Conservation (phyloP, 129 eudicot species). For the Cynara cardunculus region DNA sequence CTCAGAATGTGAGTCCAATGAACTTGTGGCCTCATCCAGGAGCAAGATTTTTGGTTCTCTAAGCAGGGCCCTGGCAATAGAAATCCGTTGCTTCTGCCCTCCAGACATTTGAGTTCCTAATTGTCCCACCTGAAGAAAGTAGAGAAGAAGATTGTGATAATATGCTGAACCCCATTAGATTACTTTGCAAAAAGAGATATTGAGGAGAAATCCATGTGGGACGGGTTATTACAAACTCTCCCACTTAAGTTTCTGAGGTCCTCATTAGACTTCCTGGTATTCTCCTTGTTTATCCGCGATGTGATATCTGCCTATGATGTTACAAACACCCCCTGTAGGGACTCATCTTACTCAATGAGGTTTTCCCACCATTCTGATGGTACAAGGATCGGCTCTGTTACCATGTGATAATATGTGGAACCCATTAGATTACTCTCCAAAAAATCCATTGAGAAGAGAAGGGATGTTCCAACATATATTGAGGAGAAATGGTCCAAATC, state of each 20-base stretch:
- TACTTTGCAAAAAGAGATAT: neutral
- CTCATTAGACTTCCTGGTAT: no score
- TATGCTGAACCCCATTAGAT: neutral
- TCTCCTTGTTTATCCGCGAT: no score
- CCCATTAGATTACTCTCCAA: neutral
- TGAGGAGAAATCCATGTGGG: neutral
- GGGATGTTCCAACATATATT: neutral
- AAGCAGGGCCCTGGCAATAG: constrained; percentile 39
- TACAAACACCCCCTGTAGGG: no score
- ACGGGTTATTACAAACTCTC: no score
- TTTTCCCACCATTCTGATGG: no score
- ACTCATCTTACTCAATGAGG: no score
- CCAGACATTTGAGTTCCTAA: constrained; percentile 45
- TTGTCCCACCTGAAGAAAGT: constrained; percentile 39
- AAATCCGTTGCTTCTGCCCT: constrained; percentile 48
- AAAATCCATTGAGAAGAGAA: neutral
- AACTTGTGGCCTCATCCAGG: constrained; percentile 44
- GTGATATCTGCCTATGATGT: no score
- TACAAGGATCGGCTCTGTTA: no score
- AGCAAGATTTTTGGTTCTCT: constrained; percentile 40
- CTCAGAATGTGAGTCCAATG: constrained; percentile 41
- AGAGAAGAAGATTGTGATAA: neutral
- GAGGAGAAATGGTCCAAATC: neutral
- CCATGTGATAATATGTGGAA: neutral
- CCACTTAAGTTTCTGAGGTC: no score